Base-by-base conservation (phyloP, 768 basidiomycete species). In the Lentinula raphanica region DNA sequence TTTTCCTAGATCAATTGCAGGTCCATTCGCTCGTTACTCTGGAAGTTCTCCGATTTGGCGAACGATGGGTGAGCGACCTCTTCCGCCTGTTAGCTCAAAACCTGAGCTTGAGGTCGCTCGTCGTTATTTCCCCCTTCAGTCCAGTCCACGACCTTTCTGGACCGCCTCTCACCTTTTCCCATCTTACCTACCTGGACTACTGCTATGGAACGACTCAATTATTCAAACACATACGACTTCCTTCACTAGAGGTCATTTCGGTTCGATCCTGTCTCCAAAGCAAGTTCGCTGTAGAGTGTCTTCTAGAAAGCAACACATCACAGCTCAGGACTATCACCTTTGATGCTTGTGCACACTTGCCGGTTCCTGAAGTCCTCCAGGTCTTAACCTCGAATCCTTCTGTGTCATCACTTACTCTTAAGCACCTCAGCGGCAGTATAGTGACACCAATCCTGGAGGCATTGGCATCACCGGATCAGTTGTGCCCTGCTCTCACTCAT, bases 401-500 rank as follows among this genome's bases (percentile, higher is more conserved):
- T 19, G 74, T 87, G 51, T 67, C 76, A 62, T 74, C 64, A 2
- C 69, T 88, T 9, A 72, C 76, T 58, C 59, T 87, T 17, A 70
- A 67, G 5, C 54, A 67, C 21, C 61, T 77, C 17, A 2, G 12
- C 21, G 56, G 70, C 9, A 65, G 61, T 3, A 64, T 71, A 23
- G 73, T 74, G 15, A 76, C 75, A 49, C 60, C 60, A 5, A 62
- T 82, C 9, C 64, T 85, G 29, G 75, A 79, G 54, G 72, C 75
- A 21, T 71, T 86, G 19, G 66, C 72, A 8, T 63, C 67, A 40
- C 65, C 68, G 3, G 49, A 42, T n/a, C 40, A 56, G 25, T 23
- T 75, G 5, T 87, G 85, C 58, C 83, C 83, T 11, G 59, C 60
- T 2, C 35, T 87, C 28, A 72, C 68, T n/a, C 70, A 81, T 40